Evolutionary conservation across 495 filamentous ascomycete genomes (phyloP).

Genomic region (Aspergillus biplanus): DNA sequence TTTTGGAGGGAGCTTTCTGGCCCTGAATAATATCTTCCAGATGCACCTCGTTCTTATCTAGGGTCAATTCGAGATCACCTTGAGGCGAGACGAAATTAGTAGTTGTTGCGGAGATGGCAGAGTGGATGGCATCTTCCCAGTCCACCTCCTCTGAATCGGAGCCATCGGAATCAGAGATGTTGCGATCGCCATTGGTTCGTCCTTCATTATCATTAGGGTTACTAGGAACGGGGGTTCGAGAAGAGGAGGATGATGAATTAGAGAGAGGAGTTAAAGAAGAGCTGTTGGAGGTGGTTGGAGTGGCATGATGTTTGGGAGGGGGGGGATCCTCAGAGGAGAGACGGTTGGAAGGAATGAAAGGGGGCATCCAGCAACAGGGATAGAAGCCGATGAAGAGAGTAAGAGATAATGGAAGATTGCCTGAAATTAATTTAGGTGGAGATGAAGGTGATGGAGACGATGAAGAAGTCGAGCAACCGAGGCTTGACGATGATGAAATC

Average conservation of each 20-base stretch:
- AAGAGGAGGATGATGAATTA: constrained; percentile 55
- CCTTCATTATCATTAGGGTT: constrained; percentile 21
- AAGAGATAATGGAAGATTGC: not conserved
- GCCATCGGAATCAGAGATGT: constrained; percentile 41
- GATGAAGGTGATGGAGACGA: constrained; percentile 10
- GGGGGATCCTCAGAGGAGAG: constrained; percentile 63
- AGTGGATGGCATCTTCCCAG: constrained; percentile 82
- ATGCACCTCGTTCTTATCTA: constrained; percentile 62
- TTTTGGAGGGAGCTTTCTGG: constrained; percentile 86
- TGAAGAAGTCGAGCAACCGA: not conserved
- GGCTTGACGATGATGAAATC: constrained; percentile 17
- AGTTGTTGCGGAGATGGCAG: constrained; percentile 35
- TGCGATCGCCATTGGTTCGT: constrained; percentile 25
- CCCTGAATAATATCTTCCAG: constrained; percentile 62
- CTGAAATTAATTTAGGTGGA: not conserved
- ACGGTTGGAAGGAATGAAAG: constrained; percentile 56
- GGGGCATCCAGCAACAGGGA: constrained; percentile 47
- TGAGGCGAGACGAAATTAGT: constrained; percentile 35
- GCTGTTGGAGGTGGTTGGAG: constrained; percentile 33
- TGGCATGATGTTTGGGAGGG: constrained; percentile 63
- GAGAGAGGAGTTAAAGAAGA: constrained; percentile 42
- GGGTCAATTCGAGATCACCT: constrained; percentile 74
- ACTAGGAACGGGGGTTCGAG: constrained; percentile 62
- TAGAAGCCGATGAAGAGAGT: not conserved
- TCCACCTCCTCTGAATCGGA: constrained; percentile 71